Evolutionary conservation across 768 basidiomycete species (phyloP), one percentile per base, ranked within the genome.

Genomic region (Serpula lacrymans): DNA sequence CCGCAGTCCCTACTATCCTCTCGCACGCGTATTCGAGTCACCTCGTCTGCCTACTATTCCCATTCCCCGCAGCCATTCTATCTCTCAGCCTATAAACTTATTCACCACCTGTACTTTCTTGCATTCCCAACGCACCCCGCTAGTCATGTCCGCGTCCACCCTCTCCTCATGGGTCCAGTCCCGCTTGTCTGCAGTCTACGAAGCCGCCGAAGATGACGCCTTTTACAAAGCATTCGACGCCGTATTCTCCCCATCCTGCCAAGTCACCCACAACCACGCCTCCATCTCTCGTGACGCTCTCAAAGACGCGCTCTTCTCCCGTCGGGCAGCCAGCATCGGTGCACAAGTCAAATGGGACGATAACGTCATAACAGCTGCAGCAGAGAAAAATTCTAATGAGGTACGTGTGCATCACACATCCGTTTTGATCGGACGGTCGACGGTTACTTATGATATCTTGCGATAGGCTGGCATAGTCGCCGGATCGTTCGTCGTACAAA

Each of bases 401-500:
- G 37, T 38, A 25, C 22, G 28, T 29, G 28, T n/a, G 10, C 28
- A n/a, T 29, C 28, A n/a, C n/a, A n/a, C n/a, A n/a, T n/a, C n/a
- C n/a, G n/a, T n/a, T n/a, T n/a, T n/a, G n/a, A n/a, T n/a, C n/a
- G n/a, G n/a, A n/a, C n/a, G n/a, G n/a, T n/a, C n/a, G n/a, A n/a
- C n/a, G n/a, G n/a, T n/a, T n/a, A 12, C 11, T 17, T 4, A 23
- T 16, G 12, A 17, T 9, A 16, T 28, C 29, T 33, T 22, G n/a
- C 16, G 6, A 9, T 16, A 71, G 68, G 51, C 52, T 2, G 53
- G 58, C 4, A 56, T 71, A 34, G 64, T 74, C 2, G 63, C 68
- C 4, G 72, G 74, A 1, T 48, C 53, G 34, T 57, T 71, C 27
- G 49, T 66, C 44, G 57, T 69, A 33, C 69, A 64, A 20, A 69